Evolutionary conservation across 2,329 filamentous ascomycete genomes (phyloP).

Genomic region (Pseudogymnoascus sp.): DNA sequence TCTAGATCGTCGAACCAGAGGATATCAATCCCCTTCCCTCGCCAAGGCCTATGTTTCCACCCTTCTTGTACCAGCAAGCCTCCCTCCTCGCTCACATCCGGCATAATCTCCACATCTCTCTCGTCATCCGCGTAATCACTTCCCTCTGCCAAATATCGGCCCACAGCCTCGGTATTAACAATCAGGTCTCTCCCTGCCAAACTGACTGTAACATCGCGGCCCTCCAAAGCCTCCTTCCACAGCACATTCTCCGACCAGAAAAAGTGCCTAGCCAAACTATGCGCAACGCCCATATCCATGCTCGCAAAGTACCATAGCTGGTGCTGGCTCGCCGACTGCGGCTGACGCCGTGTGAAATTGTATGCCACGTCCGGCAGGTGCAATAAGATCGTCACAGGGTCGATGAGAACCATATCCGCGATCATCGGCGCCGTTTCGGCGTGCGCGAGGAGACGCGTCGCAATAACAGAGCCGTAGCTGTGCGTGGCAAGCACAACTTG

Average conservation of each 20-base stretch:
- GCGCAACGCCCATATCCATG: constrained; percentile 51
- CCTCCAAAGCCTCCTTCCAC: constrained; percentile 47
- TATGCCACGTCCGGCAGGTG: constrained; percentile 58
- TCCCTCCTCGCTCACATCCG: constrained; percentile 10
- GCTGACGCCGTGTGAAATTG: constrained; percentile 47
- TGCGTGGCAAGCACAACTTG: constrained; percentile 49
- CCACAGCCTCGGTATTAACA: constrained; percentile 46
- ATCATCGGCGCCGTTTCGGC: constrained; percentile 35
- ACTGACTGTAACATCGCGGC: constrained; percentile 39
- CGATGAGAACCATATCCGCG: constrained; percentile 47
- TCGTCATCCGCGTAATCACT: constrained; percentile 13
- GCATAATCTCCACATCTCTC: constrained; percentile 19
- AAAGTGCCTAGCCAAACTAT: constrained; percentile 51
- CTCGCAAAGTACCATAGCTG: constrained; percentile 55
- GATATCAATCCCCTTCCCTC: constrained; percentile 35
- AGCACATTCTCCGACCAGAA: constrained; percentile 57
- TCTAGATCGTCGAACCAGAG: constrained; percentile 50
- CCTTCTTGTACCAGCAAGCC: constrained; percentile 19
- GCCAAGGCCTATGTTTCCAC: constrained; percentile 29
- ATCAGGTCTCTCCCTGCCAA: constrained; percentile 48
- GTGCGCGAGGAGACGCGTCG: constrained; percentile 46
- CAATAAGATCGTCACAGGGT: constrained; percentile 54
- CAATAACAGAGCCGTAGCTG: constrained; percentile 48
- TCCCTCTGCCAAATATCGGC: constrained; percentile 38
- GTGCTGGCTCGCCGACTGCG: constrained; percentile 47